These are phyloP conservation scores for Cenococcum geophilum DNA, from an alignment of 495 filamentous ascomycete species.

Conservation along the genomic window DNA sequence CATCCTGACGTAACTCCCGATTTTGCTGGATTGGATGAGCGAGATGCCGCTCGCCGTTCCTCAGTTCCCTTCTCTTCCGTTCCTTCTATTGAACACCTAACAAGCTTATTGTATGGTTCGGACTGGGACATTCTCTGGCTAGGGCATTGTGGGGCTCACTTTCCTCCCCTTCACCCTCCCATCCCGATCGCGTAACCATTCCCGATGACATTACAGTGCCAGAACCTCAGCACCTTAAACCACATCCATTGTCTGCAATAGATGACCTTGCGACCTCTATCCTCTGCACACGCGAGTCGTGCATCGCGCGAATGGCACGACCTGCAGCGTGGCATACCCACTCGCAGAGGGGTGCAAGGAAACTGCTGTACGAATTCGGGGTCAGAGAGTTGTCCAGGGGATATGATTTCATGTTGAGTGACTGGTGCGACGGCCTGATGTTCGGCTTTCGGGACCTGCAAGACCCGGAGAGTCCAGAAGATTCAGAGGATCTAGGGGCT, in stretches of 20 bases:
- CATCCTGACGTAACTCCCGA: neutral
- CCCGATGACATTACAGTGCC: conserved; percentile 30
- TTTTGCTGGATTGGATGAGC: neutral
- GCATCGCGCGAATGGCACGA: conserved; percentile 41
- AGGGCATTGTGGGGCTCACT: conserved; percentile 28
- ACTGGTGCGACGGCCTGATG: conserved; percentile 40
- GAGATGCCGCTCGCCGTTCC: conserved; percentile 14
- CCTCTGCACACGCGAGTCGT: conserved; percentile 39
- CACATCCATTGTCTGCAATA: conserved; percentile 7
- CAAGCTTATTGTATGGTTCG: conserved; percentile 46
- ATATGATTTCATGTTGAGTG: conserved; percentile 46
- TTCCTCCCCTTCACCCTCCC: conserved; percentile 17
- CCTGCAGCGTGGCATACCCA: conserved; percentile 52
- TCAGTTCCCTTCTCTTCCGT: conserved; percentile 8
- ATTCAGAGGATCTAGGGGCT: too few relatives aligned
- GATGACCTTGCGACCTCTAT: conserved; percentile 18
- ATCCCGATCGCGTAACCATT: conserved; percentile 23
- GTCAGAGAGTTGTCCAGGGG: conserved; percentile 40
- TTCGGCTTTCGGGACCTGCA: conserved; percentile 26
- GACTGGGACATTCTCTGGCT: conserved; percentile 43
- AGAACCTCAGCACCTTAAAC: conserved; percentile 20
- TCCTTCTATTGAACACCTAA: neutral
- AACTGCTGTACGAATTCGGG: conserved; percentile 46
- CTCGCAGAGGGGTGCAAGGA: conserved; percentile 49
- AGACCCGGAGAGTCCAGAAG: too few relatives aligned